Evolutionary conservation across 352 stramenopile genomes (phyloP), one percentile per base, ranked within the genome.

Genomic region (Phytophthora meadii): DNA sequence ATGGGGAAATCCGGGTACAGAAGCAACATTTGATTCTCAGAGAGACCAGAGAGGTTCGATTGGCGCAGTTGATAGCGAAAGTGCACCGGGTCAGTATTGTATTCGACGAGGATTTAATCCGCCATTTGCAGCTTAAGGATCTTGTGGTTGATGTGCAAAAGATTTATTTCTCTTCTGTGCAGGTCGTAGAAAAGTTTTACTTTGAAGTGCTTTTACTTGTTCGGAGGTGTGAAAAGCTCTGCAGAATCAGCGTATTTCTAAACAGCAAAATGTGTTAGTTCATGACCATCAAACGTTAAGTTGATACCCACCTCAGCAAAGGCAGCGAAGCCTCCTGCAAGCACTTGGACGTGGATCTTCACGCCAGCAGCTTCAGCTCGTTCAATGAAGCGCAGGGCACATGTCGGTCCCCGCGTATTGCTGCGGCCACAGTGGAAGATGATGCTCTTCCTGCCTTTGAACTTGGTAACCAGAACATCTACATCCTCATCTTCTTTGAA

Each of bases 381-480:
- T 3, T 70, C 64, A 6, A 70, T 70, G 28, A 80, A 82, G 8
- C 71, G 71, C 32, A 78, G 32, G 8, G 74, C 74, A 41, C 74
- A 82, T 2, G 72, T 80, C 0, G 74, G 74, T 3, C 70, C 74
- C 7, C 74, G 55, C 4, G 65, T 68, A 57, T 78, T 69, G 41
- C 64, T 81, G 32, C 48, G 69, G 9, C 72, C 73, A 42, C 76
- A 84, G 42, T 84, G 76, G 50, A 84, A 81, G 9, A 84, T 58
- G n/a, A 84, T 51, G 9, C 76, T 49, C 28, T 61, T 17, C 14
- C 70, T 65, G 30, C 5, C 40, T 15, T 62, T 56, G 25, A 78
- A 73, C 36, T 68, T 68, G 9, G 54, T 30, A 15, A 81, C 69
- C 3, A 81, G 30, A 24, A 50, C 67, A 25, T 77, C 72, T 28